Percentiles rank a stretch among this genome's conserved stretches.
Conservation (phyloP, 495 filamentous ascomycete genomes). For the Aspergillus haitiensis region DNA sequence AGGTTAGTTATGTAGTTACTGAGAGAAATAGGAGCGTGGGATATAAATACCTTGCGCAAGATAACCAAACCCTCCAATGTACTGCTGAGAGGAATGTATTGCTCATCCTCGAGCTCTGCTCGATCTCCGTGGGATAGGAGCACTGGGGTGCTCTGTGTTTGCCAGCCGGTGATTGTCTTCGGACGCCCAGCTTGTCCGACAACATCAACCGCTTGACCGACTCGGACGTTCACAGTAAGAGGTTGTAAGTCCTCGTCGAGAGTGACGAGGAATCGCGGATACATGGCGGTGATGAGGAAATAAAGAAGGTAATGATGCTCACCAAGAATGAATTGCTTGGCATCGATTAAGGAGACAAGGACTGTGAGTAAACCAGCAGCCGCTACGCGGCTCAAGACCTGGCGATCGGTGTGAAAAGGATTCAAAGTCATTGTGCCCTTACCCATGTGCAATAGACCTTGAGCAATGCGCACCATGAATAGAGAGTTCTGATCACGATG, state of each 20-base stretch:
- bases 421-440: constrained; percentile 95
- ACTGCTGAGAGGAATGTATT: constrained; percentile 88
- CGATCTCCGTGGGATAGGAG: constrained; percentile 89
- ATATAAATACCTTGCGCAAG: constrained; percentile 78
- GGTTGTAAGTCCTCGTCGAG: constrained; percentile 93
- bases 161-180: constrained; percentile 99
- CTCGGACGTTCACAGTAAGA: constrained; percentile 90
- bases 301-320: constrained; percentile 94
- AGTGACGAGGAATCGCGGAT: constrained; percentile 92
- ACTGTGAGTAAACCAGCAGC: constrained; percentile 88
- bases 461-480: constrained; percentile 99
- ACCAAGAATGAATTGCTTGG: constrained; percentile 89
- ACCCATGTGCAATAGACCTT: constrained; percentile 97
- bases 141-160: constrained; percentile 97
- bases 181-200: constrained; percentile 95
- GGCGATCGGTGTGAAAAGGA: constrained; percentile 97
- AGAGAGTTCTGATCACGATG: constrained; percentile 91
- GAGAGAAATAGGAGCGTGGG: background rate
- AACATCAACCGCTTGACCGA: constrained; percentile 97
- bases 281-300: constrained; percentile 96
- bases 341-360: constrained; percentile 86
- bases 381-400: constrained; percentile 88
- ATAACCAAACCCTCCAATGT: constrained; percentile 95
- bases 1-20: constrained; percentile 27
- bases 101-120: constrained; percentile 95